Evolutionary conservation across 2,329 filamentous ascomycete genomes (phyloP).

Genomic region (Neonectria hederae): DNA sequence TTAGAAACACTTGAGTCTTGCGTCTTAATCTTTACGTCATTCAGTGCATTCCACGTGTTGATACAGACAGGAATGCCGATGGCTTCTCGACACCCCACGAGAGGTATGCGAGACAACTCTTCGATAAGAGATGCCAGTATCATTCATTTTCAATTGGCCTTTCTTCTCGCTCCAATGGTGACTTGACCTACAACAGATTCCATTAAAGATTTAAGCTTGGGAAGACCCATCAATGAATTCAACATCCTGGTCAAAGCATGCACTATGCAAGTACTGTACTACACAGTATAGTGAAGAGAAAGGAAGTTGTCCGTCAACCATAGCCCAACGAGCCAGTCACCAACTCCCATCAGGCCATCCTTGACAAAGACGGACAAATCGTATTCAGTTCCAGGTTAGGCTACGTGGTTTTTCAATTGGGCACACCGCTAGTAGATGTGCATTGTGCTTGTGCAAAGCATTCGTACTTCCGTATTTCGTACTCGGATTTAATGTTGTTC

Average conservation of each 20-base stretch:
- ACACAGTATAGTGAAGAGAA: no score
- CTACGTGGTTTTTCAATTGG: no score
- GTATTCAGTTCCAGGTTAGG: no score
- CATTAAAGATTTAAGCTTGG: background rate
- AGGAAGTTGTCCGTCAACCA: no score
- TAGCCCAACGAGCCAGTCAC: no score
- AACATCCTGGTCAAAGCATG: no score
- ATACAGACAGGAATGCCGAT: background rate
- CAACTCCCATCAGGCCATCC: no score
- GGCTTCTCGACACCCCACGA: background rate
- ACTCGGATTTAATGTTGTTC: constrained; percentile 11
- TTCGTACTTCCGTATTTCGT: background rate
- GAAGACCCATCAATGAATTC: no score
- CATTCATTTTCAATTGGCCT: background rate
- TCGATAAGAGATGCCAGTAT: background rate
- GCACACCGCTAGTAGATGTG: background rate
- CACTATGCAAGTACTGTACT: no score
- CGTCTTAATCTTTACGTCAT: background rate
- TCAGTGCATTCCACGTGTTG: background rate
- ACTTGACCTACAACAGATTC: no score
- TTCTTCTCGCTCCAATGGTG: background rate
- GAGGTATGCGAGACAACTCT: background rate
- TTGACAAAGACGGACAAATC: no score
- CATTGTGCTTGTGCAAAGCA: background rate
- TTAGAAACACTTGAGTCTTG: background rate